A percentile compares a stretch with the other conserved stretches of the same genome.
These are phyloP conservation scores for Coleophoma eucalyptorum DNA, from an alignment of 2,329 filamentous ascomycete genomes.

Conservation along the genomic window DNA sequence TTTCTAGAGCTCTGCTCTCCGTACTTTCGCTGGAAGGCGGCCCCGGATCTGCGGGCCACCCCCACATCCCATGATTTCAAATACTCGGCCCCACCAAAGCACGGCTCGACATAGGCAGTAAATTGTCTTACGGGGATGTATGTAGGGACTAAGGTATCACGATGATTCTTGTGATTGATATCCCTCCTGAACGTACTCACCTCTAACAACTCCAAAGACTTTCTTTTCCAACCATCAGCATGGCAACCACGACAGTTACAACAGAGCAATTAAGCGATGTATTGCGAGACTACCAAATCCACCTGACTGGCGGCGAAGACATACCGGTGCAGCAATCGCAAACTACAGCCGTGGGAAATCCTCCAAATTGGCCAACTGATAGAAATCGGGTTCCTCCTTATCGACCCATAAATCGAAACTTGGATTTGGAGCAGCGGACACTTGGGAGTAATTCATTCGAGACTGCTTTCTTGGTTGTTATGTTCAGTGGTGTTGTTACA, in stretches of 20 bases:
- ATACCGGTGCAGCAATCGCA: background rate
- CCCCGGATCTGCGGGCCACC: too few species aligned
- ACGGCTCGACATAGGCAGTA: too few species aligned
- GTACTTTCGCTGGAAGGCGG: too few species aligned
- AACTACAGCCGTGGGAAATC: conserved; percentile 17
- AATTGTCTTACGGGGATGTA: too few species aligned
- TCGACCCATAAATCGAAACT: conserved; percentile 38
- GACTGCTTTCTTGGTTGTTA: conserved; percentile 41
- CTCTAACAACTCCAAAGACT: background rate
- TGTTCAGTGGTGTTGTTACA: conserved; percentile 43
- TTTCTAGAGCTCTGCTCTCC: too few species aligned
- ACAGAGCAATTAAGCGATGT: conserved; percentile 32
- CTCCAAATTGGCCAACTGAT: conserved; percentile 40
- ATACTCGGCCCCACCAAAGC: too few species aligned
- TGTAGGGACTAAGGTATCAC: too few species aligned
- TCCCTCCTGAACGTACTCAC: too few species aligned
- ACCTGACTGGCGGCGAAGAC: conserved; percentile 31
- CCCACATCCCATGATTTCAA: too few species aligned
- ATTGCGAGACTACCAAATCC: conserved; percentile 42
- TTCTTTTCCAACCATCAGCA: background rate
- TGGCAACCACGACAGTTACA: conserved; percentile 26
- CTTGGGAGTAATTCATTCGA: conserved; percentile 40
- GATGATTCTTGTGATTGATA: too few species aligned
- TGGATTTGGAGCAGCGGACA: conserved; percentile 37
- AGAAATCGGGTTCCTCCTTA: conserved; percentile 43